These are phyloP conservation scores for Calycina herbarum DNA, from an alignment of 2,329 filamentous ascomycete genomes.

Conservation along the genomic window DNA sequence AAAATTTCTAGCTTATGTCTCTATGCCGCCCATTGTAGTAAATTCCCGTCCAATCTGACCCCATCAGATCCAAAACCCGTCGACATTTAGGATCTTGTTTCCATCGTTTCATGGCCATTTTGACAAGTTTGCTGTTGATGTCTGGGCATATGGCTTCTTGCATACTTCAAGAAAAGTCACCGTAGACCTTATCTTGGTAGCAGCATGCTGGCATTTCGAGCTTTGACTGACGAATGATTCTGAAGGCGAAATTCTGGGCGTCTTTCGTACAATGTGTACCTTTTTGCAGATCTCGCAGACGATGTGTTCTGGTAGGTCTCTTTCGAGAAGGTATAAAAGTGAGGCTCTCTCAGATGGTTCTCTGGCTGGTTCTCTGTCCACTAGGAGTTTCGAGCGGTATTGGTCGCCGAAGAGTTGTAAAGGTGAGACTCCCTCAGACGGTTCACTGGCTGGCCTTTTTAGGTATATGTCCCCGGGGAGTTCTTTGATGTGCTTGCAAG, in stretches of 20 bases:
- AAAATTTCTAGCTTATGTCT: not conserved
- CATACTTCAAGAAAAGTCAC: not conserved
- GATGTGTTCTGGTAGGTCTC: not conserved
- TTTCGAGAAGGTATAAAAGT: not conserved
- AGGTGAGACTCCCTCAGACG: not conserved
- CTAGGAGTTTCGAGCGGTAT: not conserved
- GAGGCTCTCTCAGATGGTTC: not conserved
- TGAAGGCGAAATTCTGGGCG: not conserved
- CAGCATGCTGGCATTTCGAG: not conserved
- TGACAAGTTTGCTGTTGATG: not conserved
- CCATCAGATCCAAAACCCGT: not conserved
- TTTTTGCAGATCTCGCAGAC: not conserved
- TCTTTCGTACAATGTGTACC: not conserved
- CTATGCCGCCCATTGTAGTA: not conserved
- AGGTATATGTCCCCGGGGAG: not conserved
- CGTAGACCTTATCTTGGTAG: not conserved
- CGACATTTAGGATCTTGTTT: not conserved
- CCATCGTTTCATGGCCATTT: not conserved
- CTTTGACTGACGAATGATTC: not conserved
- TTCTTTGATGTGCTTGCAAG: not conserved
- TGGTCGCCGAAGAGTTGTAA: not conserved
- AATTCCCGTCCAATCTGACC: no score
- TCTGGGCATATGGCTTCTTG: no score
- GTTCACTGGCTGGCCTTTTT: not conserved
- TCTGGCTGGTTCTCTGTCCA: not conserved